phyloP scores from a whole-genome alignment of 371 early-diverging fungal genomes.

The Circinella umbellata region DNA sequence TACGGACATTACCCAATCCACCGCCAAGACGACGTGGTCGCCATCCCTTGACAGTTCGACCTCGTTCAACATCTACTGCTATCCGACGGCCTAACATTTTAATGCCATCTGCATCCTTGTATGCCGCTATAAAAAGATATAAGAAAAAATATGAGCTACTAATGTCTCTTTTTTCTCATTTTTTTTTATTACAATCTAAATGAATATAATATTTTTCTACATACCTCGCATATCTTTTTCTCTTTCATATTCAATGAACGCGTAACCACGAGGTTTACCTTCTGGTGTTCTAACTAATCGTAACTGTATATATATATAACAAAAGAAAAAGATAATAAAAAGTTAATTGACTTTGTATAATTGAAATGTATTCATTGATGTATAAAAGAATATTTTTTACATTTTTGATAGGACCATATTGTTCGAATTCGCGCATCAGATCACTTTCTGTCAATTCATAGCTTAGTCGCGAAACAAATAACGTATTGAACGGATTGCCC shows the following conservation, averaged over 20 bases:
- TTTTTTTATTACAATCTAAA: no score
- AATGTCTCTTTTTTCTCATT: no score
- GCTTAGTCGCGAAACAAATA: conserved; percentile 88
- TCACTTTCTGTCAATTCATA: conserved; percentile 85
- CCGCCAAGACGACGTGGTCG: conserved; percentile 91
- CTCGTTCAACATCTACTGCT: conserved; percentile 96
- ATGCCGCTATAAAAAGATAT: conserved; percentile 65
- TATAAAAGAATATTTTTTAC: conserved; percentile 38
- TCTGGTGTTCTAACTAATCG: conserved; percentile 71
- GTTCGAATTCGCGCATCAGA: conserved; percentile 80
- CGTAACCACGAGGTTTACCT: conserved; percentile 88
- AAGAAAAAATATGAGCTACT: no score
- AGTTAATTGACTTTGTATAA: no score
- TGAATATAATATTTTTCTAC: background rate
- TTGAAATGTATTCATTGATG: no score
- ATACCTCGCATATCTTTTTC: conserved; percentile 90
- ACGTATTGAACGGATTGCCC: conserved; percentile 92
- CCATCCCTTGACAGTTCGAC: conserved; percentile 96
- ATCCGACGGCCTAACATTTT: conserved; percentile 86
- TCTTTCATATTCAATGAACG: conserved; percentile 94
- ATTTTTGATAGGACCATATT: conserved; percentile 82
- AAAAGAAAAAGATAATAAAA: conserved; percentile 16
- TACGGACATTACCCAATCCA: conserved; percentile 87
- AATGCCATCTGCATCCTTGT: conserved; percentile 89
- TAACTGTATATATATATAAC: conserved; percentile 57